phyloP scores from a whole-genome alignment of 2,329 filamentous ascomycete species.

The Pleomassaria siparia region DNA sequence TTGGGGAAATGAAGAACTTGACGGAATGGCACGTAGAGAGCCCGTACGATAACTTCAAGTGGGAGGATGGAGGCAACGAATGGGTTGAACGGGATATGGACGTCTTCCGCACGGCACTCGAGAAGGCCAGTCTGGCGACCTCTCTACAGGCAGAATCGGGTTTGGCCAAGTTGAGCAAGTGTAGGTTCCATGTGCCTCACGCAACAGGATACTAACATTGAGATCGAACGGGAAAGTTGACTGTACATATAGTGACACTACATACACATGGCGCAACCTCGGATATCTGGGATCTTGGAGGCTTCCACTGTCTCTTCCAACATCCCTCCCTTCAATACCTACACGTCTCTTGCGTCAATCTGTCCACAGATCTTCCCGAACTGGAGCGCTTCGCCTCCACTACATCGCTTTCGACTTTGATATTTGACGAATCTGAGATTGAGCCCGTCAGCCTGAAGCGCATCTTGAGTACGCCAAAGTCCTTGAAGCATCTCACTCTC shows the following conservation, averaged over 20 bases:
- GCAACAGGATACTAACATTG: background rate
- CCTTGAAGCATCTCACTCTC: slow-evolving; percentile 33
- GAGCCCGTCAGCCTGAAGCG: slow-evolving; percentile 21
- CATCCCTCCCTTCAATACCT: slow-evolving; percentile 36
- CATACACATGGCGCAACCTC: slow-evolving; percentile 36
- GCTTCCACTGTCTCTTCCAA: slow-evolving; percentile 37
- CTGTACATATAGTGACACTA: slow-evolving; percentile 21
- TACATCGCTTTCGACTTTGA: slow-evolving; percentile 34
- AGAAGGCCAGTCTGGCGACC: slow-evolving; percentile 23
- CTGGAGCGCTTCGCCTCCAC: slow-evolving; percentile 20
- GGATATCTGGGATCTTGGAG: slow-evolving; percentile 36
- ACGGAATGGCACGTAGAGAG: slow-evolving; percentile 38
- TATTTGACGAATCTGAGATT: slow-evolving; percentile 41
- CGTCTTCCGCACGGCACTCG: slow-evolving; percentile 28
- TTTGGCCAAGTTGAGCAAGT: slow-evolving; percentile 27
- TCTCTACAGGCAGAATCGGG: slow-evolving; percentile 17
- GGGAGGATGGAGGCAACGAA: slow-evolving; percentile 27
- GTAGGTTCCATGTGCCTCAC: slow-evolving; percentile 6
- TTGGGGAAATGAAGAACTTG: slow-evolving; percentile 33
- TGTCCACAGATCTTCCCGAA: slow-evolving; percentile 20
- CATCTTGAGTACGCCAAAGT: slow-evolving; percentile 31
- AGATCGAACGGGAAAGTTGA: background rate
- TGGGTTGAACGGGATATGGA: slow-evolving; percentile 40
- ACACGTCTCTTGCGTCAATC: slow-evolving; percentile 34
- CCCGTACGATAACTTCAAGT: slow-evolving; percentile 39